Base-by-base conservation (phyloP, 345 rosid genomes). In the Corchorus olitorius region DNA sequence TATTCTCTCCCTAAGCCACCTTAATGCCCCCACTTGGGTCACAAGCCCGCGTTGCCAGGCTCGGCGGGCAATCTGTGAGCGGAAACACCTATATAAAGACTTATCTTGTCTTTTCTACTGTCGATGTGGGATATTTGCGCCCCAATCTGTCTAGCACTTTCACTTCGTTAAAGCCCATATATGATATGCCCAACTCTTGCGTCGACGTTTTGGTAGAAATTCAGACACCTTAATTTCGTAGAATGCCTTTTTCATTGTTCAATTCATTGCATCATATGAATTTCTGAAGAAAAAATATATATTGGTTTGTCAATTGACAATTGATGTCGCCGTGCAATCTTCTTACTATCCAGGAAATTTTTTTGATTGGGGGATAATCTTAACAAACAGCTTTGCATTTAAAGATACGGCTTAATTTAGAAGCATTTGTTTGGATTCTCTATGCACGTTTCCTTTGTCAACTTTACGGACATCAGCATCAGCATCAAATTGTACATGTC, bases 381-480 rank as follows among this genome's bases (percentile, higher is more conserved):
- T 65, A 27, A 16, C 61, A 4, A 66, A 56, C 55, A 15, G 34
- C 6, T 48, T 50, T 67, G 74, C 46, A 34, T 58, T 78, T 52
- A 55, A 64, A 35, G 64, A 53, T 65, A 37, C 52, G 34, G 49
- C 37, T 55, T 37, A 2, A 5, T 16, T 54, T 35, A 54, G 75
- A 71, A 54, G 75, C 48, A 71, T 54, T 71, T 53, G 49, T 3
- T 39, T 34, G 16, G 60, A 39, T 72, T 54, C 37, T 58, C 22
- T 5, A 53, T 17, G 27, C 54, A 46, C n/a, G 12, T 50, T 61
- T 16, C 15, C 13, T 39, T 6, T 49, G 45, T 34, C 56, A 67
- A 46, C 12, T 70, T 17, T 34, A 4, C 4, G 34, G 74, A 5
- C 39, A 67, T 46, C 9, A 20, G 46, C 72, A 67, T 67, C 19